These are phyloP conservation scores for Fusarium oxysporum DNA, from an alignment of 2,329 filamentous ascomycete species.

Conservation along the genomic window DNA sequence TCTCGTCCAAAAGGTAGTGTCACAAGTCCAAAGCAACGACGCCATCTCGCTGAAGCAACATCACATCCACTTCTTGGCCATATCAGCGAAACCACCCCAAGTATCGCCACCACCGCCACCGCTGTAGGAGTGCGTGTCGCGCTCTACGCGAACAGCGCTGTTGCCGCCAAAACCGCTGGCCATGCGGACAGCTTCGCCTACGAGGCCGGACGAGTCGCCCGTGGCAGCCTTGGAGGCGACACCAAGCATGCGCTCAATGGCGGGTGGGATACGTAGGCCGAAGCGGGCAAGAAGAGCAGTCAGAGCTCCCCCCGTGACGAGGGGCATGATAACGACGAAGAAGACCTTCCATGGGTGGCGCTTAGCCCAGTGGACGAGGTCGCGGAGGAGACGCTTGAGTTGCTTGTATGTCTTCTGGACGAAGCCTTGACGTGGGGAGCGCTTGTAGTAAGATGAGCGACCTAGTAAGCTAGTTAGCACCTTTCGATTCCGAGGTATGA, in stretches of 20 bases:
- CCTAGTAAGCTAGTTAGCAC: slow-evolving; percentile 47
- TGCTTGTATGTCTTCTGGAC: slow-evolving; percentile 78
- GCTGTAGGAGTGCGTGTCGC: slow-evolving; percentile 52
- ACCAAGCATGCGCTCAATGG: slow-evolving; percentile 69
- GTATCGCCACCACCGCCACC: slow-evolving; percentile 48
- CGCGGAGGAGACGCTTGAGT: slow-evolving; percentile 81
- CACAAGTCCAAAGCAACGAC: not conserved
- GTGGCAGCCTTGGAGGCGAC: slow-evolving; percentile 62
- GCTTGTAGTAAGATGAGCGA: slow-evolving; percentile 77
- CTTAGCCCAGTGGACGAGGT: slow-evolving; percentile 84
- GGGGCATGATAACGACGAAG: slow-evolving; percentile 85
- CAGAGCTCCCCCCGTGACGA: slow-evolving; percentile 85
- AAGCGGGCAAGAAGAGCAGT: slow-evolving; percentile 82
- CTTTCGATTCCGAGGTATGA: not conserved
- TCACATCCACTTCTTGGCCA: slow-evolving; percentile 59
- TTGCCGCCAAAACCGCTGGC: slow-evolving; percentile 53
- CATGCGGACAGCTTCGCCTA: slow-evolving; percentile 68
- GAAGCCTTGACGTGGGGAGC: slow-evolving; percentile 84
- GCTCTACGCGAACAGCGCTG: slow-evolving; percentile 48
- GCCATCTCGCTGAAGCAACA: slow-evolving; percentile 7
- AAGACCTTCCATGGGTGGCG: slow-evolving; percentile 89
- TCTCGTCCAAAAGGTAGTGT: slow-evolving; percentile 10
- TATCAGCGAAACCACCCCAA: slow-evolving; percentile 51
- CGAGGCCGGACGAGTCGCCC: slow-evolving; percentile 61
- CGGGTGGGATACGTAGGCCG: slow-evolving; percentile 79